A percentile compares a stretch with the other conserved stretches of the same genome.
phyloP scores from a whole-genome alignment of 1,284 basidiomycete genomes.

The Cryptococcus amylolentus region DNA sequence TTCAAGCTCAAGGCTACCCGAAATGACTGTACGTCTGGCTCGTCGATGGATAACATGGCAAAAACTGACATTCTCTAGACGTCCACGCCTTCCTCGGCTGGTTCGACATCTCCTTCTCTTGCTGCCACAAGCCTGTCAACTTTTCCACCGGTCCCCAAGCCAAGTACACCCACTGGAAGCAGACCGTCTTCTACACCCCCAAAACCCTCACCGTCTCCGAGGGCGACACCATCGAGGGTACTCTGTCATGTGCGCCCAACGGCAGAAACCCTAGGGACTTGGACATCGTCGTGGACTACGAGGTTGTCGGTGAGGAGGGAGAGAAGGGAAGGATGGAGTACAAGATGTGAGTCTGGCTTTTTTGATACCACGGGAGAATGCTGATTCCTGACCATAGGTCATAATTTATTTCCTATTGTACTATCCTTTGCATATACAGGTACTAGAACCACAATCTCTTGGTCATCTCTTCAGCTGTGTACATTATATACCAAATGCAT shows the following conservation, averaged over 20 bases:
- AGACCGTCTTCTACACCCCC: conserved; percentile 96
- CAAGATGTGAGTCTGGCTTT: conserved; percentile 50
- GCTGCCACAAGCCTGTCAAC: conserved; percentile 91
- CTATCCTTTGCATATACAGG: conserved; percentile 15
- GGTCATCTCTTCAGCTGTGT: not conserved
- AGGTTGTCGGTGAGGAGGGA: conserved; percentile 51
- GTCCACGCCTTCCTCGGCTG: conserved; percentile 99
- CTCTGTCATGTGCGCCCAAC: conserved; percentile 76
- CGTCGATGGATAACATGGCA: conserved; percentile 12
- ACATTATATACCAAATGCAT: conserved; percentile 5
- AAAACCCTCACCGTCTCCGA: conserved; percentile 58
- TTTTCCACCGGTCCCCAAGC: conserved; percentile 95
- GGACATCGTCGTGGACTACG: conserved; percentile 78
- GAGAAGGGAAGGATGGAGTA: conserved; percentile 48
- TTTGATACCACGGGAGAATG: conserved; percentile 2
- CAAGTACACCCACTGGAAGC: conserved; percentile 97
- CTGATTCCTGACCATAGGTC: conserved; percentile 42
- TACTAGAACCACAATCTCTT: conserved; percentile 15
- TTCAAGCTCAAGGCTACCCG: conserved; percentile 81
- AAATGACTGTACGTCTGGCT: conserved; percentile 71
- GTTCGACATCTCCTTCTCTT: conserved; percentile 97
- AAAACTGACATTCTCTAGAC: conserved; percentile 54
- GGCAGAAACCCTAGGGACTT: conserved; percentile 86
- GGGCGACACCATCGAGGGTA: conserved; percentile 69
- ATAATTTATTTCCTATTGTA: conserved; percentile 18